phyloP scores from a whole-genome alignment of 2,329 filamentous ascomycete species.

The Botrytis galanthina region DNA sequence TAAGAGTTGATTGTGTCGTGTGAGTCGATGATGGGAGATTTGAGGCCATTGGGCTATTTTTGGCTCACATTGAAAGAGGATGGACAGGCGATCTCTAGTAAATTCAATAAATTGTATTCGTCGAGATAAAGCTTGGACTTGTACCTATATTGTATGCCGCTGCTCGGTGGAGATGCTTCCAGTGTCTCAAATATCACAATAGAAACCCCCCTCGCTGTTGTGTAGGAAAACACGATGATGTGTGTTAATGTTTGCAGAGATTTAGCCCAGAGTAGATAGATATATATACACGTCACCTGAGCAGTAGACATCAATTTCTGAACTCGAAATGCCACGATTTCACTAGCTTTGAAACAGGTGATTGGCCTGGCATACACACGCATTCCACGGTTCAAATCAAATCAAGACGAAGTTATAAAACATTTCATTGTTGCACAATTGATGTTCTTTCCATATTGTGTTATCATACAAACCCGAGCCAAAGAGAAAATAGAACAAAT shows the following conservation, averaged over 20 bases:
- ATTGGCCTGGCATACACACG: not conserved
- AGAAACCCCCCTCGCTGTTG: not conserved
- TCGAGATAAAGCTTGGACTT: not conserved
- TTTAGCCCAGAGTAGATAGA: not conserved
- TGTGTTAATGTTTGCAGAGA: not conserved
- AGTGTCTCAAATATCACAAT: not conserved
- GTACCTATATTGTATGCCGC: not conserved
- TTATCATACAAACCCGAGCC: conserved; percentile 5
- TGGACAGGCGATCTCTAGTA: not conserved
- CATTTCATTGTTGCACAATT: not conserved
- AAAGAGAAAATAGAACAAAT: not conserved
- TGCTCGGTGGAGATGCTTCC: not conserved
- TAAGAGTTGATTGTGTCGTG: not conserved
- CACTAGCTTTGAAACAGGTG: not conserved
- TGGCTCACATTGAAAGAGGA: not conserved
- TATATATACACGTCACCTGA: not conserved
- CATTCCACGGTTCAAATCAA: not conserved
- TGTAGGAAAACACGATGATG: not conserved
- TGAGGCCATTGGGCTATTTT: not conserved
- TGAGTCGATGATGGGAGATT: not conserved
- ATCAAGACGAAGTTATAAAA: not conserved
- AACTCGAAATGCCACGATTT: not conserved
- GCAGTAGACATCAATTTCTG: no score
- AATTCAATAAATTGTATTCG: not conserved
- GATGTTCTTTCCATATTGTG: not conserved